These are phyloP conservation scores for Scenedesmus sp. DNA, from an alignment of 163 green algal genomes.

Conservation along the genomic window DNA sequence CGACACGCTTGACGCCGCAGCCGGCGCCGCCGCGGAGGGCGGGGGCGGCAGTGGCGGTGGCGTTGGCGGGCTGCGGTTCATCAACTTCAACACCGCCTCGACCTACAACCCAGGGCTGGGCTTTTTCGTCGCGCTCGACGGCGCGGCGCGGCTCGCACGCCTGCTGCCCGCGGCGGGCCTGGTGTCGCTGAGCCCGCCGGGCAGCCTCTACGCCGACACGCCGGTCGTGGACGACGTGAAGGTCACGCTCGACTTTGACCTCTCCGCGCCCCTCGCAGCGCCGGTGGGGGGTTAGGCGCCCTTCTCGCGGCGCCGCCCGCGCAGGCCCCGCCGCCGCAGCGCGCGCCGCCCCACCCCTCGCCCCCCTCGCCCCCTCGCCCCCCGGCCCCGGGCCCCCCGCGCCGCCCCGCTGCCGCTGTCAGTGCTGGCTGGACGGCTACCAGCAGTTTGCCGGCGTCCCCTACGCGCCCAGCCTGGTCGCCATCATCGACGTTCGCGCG, in stretches of 20 bases:
- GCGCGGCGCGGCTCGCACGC: constrained; percentile 52
- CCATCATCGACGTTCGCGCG: constrained; percentile 68
- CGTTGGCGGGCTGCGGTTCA: constrained; percentile 12
- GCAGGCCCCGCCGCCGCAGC: too few relatives aligned
- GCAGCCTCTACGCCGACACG: constrained; percentile 68
- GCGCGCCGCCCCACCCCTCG: too few relatives aligned
- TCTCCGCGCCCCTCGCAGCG: constrained; percentile 51
- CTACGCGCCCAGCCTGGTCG: constrained; percentile 55
- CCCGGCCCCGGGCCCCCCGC: not conserved
- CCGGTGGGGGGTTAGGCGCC: constrained; percentile 34
- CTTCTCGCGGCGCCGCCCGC: not conserved
- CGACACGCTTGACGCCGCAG: constrained; percentile 25
- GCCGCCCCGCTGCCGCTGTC: not conserved
- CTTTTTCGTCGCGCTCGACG: constrained; percentile 71
- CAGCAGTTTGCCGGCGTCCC: constrained; percentile 57
- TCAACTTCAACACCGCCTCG: constrained; percentile 59
- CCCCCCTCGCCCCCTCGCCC: too few relatives aligned
- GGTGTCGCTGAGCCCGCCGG: constrained; percentile 65
- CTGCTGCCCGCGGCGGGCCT: constrained; percentile 65
- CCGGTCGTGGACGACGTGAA: constrained; percentile 59
- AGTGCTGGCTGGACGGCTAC: constrained; percentile 70
- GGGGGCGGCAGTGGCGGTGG: constrained; percentile 3
- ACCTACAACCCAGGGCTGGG: constrained; percentile 64
- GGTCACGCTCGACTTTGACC: constrained; percentile 74
- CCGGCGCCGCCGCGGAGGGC: not conserved